phyloP scores from a whole-genome alignment of 2,329 filamentous ascomycete species.

The Emmonsiellopsis sp. region DNA sequence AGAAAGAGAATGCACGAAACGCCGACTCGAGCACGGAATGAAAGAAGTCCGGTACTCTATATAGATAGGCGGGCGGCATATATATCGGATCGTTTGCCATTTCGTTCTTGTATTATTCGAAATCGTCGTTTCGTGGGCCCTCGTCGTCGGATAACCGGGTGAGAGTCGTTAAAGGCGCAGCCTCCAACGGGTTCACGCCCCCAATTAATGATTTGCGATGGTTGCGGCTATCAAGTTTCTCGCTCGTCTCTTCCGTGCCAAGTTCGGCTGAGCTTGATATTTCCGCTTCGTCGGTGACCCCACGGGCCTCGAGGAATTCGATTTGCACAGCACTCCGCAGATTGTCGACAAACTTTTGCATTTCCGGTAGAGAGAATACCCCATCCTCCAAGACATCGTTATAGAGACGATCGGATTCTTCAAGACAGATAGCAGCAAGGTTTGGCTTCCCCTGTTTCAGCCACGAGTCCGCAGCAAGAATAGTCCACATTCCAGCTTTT shows the following conservation, averaged over 20 bases:
- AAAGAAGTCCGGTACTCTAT: no score
- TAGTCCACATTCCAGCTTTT: slow-evolving; percentile 84
- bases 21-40: no score
- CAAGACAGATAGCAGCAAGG: slow-evolving; percentile 68
- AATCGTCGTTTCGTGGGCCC: slow-evolving; percentile 33
- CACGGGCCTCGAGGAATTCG: slow-evolving; percentile 34
- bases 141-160: slow-evolving; percentile 26
- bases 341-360: slow-evolving; percentile 40
- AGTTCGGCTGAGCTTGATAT: slow-evolving; percentile 20
- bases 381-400: slow-evolving; percentile 32
- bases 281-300: slow-evolving; percentile 22
- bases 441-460: slow-evolving; percentile 64
- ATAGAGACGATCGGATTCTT: slow-evolving; percentile 54
- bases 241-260: slow-evolving; percentile 36
- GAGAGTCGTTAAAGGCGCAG: slow-evolving; percentile 36
- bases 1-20: no score
- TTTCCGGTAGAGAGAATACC: slow-evolving; percentile 40
- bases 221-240: slow-evolving; percentile 43
- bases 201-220: slow-evolving; percentile 49
- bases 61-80: no score
- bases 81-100: no score
- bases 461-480: slow-evolving; percentile 79
- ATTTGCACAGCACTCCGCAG: slow-evolving; percentile 34
- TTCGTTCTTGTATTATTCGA: slow-evolving; percentile 28
- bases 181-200: slow-evolving; percentile 41